Conservation (phyloP, 176 grass and related monocot species). For the Aegilops longissima region DNA sequence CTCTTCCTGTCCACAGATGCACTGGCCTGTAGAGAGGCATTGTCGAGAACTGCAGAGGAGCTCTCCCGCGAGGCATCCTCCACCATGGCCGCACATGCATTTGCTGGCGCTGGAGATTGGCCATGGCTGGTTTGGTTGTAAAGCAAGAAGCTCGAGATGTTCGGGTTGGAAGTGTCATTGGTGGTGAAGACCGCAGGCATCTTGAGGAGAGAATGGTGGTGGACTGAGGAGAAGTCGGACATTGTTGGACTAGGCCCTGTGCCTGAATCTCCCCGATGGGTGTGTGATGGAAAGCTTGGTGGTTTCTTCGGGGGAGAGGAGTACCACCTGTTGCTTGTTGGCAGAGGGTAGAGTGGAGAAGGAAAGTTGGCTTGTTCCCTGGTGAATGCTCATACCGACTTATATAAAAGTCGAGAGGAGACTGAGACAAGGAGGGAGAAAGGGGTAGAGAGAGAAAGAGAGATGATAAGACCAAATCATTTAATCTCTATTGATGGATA, state of each 20-base stretch:
- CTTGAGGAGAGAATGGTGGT: slow-evolving; percentile 45
- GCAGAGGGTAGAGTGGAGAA: slow-evolving; percentile 3
- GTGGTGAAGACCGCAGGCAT: slow-evolving; percentile 27
- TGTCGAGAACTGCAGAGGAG: slow-evolving; percentile 52
- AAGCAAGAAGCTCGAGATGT: slow-evolving; percentile 38
- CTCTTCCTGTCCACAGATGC: slow-evolving; percentile 65
- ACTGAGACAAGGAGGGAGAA: not conserved
- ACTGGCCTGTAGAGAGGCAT: slow-evolving; percentile 24
- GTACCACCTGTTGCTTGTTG: slow-evolving; percentile 1
- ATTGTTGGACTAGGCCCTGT: slow-evolving; percentile 27
- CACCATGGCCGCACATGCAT: slow-evolving; percentile 23
- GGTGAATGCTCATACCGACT: slow-evolving; percentile 37
- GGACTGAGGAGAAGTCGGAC: slow-evolving; percentile 47
- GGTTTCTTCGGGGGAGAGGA: slow-evolving; percentile 24
- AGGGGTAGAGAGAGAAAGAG: not conserved
- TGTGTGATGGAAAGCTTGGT: slow-evolving; percentile 19
- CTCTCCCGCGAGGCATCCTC: slow-evolving; percentile 43
- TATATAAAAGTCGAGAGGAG: slow-evolving; percentile 50
- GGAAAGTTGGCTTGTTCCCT: slow-evolving; percentile 18
- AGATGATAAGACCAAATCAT: slow-evolving; percentile 54
- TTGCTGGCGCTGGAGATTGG: slow-evolving; percentile 14
- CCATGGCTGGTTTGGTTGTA: slow-evolving; percentile 34
- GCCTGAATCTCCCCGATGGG: slow-evolving; percentile 16
- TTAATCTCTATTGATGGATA: slow-evolving; percentile 58
- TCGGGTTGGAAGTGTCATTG: not conserved